Evolutionary conservation across 1,284 basidiomycete species (phyloP), one percentile per base, ranked within the genome.

Genomic region (Cutaneotrichosporon spelunceum): DNA sequence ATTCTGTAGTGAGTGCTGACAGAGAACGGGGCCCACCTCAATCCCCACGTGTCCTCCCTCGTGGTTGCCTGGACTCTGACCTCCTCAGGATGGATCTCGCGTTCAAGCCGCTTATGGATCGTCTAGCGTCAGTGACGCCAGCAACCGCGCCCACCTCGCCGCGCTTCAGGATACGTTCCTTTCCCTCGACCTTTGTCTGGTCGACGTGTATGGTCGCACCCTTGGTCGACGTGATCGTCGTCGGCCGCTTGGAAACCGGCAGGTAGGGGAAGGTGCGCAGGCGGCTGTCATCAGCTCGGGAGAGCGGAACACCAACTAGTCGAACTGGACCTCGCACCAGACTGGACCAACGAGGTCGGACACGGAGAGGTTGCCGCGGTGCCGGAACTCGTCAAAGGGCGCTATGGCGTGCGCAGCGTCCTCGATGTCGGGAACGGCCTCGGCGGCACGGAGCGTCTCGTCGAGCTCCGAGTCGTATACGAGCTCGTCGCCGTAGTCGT

Each of bases 81-180:
- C 62, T 85, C 83, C 30, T 85, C 84, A 0, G 87, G 83, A 42
- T 83, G 83, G 11, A 93, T 81, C 71, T 92, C 88, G 23, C 82
- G 81, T 73, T 96, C 91, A 19, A 96, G 81, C 48, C 84, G 81
- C 67, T 88, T 88, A 77, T 96, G 93, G 0, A 94, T 89, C 86
- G 60, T 62, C 63, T 60, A 30, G 26, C n/a, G 52, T 59, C 50
- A 57, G 42, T 0, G 19, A 13, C 2, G 11, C 5, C 26, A 19
- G 9, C 13, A 5, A 1, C 4, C 11, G 8, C 0, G 78, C 82
- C 39, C 66, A 89, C 90, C 75, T 81, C 81, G 26, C 90, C 90
- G 57, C 83, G 81, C 62, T 82, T 81, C 53, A 85, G 82, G 19
- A 81, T 83, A 39, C 78, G 75, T 60, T 91, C 86, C 65, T 88